phyloP scores from a whole-genome alignment of 83 land plant genomes.

The Isoetes engelmannii region DNA sequence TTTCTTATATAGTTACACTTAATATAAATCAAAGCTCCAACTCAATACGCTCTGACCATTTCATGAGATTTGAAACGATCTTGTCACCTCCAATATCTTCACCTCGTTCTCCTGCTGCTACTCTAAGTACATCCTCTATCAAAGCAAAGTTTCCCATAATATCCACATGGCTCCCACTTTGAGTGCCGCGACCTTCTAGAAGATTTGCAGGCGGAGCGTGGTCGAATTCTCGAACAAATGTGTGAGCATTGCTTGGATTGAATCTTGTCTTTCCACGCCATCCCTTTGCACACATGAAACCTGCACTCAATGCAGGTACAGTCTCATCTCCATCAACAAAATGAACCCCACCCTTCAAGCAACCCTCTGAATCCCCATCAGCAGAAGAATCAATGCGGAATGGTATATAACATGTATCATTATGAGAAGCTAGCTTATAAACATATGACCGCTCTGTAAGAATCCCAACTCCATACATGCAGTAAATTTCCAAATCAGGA shows the following conservation, averaged over 20 bases:
- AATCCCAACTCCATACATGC: slow-evolving; percentile 81
- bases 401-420: slow-evolving; percentile 64
- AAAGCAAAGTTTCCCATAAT: slow-evolving; percentile 84
- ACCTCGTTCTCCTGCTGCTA: slow-evolving; percentile 77
- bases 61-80: slow-evolving; percentile 54
- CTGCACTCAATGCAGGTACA: slow-evolving; percentile 76
- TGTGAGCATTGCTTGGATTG: slow-evolving; percentile 63
- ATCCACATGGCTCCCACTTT: slow-evolving; percentile 88
- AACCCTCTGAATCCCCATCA: slow-evolving; percentile 47
- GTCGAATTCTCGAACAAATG: slow-evolving; percentile 60
- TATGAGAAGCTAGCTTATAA: slow-evolving; percentile 43
- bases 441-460: slow-evolving; percentile 74
- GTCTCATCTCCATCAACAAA: slow-evolving; percentile 79
- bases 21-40: slow-evolving; percentile 36
- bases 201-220: slow-evolving; percentile 75
- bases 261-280: slow-evolving; percentile 83
- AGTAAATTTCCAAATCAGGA: slow-evolving; percentile 77
- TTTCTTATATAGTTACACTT: neutral
- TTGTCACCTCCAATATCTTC: slow-evolving; percentile 67
- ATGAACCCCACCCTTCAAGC: slow-evolving; percentile 67
- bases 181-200: slow-evolving; percentile 73
- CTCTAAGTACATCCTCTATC: slow-evolving; percentile 77
- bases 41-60: slow-evolving; percentile 68
- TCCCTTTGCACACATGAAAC: slow-evolving; percentile 84
- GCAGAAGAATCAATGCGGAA: slow-evolving; percentile 65